Conservation (phyloP, 768 basidiomycete genomes). For the Tephrocybe sp. region DNA sequence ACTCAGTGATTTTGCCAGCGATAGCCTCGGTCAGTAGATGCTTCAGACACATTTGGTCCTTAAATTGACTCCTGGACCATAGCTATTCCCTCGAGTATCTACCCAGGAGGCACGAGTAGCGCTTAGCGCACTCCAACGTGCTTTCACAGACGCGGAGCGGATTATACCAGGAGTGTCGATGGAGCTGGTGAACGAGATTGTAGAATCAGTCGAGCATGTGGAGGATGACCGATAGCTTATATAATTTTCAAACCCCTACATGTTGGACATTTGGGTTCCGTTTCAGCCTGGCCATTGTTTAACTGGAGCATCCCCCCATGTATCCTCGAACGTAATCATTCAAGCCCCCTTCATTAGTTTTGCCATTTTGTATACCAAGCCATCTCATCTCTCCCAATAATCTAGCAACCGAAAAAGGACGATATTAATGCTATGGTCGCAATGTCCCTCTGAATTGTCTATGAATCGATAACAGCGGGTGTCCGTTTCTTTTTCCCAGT, state of each 20-base stretch:
- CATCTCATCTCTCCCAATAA: conserved; percentile 20
- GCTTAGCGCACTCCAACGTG: conserved; percentile 82
- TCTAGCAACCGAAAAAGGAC: conserved; percentile 15
- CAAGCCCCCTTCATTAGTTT: conserved; percentile 12
- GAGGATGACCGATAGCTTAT: conserved; percentile 64
- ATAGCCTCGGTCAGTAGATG: conserved; percentile 80
- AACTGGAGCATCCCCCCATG: conserved; percentile 1
- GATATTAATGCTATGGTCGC: not conserved
- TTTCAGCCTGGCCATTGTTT: conserved; percentile 9
- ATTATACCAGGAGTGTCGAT: conserved; percentile 93
- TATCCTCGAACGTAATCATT: conserved; percentile 14
- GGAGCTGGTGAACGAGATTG: conserved; percentile 92
- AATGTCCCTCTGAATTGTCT: too few species aligned
- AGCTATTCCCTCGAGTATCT: conserved; percentile 92
- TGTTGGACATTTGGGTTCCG: conserved; percentile 2
- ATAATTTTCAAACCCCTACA: not conserved
- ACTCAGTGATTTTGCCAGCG: conserved; percentile 94
- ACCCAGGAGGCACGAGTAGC: conserved; percentile 90
- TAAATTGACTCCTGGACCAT: not conserved
- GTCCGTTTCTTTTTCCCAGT: conserved; percentile 72
- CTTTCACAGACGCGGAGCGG: conserved; percentile 93
- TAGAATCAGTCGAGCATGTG: conserved; percentile 89
- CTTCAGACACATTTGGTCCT: too few species aligned
- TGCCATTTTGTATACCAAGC: conserved; percentile 24
- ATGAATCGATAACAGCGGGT: conserved; percentile 12